Base-by-base conservation (phyloP, 2,329 filamentous ascomycete genomes). In the Fusarium beomiforme region DNA sequence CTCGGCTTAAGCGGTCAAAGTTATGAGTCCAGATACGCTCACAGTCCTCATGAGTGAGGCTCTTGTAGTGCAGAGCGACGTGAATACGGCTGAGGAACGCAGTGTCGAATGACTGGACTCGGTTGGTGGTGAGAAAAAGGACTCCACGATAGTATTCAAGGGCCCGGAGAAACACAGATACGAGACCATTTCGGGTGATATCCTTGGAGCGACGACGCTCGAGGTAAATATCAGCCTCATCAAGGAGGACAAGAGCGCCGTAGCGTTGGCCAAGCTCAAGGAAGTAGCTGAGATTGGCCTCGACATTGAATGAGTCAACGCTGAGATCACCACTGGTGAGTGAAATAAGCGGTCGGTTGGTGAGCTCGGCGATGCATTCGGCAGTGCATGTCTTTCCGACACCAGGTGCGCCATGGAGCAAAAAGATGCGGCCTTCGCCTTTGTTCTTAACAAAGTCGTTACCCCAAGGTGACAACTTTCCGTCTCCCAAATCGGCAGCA, bases 171-270 rank as follows among this genome's bases (percentile, higher is more conserved):
- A 86, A 86, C 59, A 85, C 78, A 19, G 83, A 84, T 29, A 86
- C 85, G 14, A 87, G 79, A 1, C 82, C 83, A 75, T 87, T 86
- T 63, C 84, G 83, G 24, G 76, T 78, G 50, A 86, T 81, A 71
- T 86, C 83, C 31, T 73, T 78, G 24, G 80, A 74, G 4, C 79
- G 78, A 4, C 88, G 86, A 56, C 83, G 78, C 76, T 89, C 86
- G 12, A 90, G 84, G 77, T 88, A 90, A 21, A 89, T 86, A 59
- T 90, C 88, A 5, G 87, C 87, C 76, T 90, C 88, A 74, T 90
- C 88, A 8, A 90, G 81, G 5, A 90, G 81, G 10, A 89, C 82
- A 9, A 89, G 81, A 39, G 83, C 86, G 21, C 82, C 83, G 78
- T 84, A 88, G 11, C 82, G 83, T 76, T 84, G 83, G 42, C 80